Evolutionary conservation across 805 yeast genomes (phyloP), one percentile per base, ranked within the genome.

Genomic region (Metschnikowia sp.): DNA sequence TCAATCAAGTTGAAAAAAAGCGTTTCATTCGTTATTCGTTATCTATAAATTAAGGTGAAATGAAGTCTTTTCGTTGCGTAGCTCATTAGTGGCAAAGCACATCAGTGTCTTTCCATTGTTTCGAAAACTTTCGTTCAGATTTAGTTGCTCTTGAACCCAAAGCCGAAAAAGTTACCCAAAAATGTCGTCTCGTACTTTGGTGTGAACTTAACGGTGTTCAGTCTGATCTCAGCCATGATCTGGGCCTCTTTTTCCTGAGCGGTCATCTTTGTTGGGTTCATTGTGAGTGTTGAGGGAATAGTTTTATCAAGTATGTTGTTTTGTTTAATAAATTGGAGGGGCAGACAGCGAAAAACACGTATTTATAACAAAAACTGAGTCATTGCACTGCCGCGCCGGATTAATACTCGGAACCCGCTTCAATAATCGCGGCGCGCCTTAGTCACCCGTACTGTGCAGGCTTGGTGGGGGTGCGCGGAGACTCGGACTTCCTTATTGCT

Each of bases 171-270:
- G 49, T 72, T 60, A 40, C 77, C 77, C 48, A 72, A 64, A 59
- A 72, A 64, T 38, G 69, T 63, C 33, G 73, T 69, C 54, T 69
- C 68, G 56, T 69, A 72, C 53, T 69, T 71, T 31, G 72, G 59
- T 48, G 71, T 74, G 60, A 51, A 72, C 53, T 61, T 68, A 39
- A 57, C 64, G 40, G 55, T 40, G 48, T 55, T 57, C 48, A 42
- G 48, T 66, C 74, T 69, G 51, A 72, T 72, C 54, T 72, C 76
- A 38, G 63, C 62, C 77, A 72, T 72, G 54, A 72, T 72, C 53
- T 62, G 61, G 51, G 75, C 76, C 64, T 72, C 77, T 60, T 72
- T 72, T 59, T 72, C 76, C 49, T 61, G 66, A 45, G 76, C 76
- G 48, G 57, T 55, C 36, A 40, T 49, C 38, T 47, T 56, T 31